Evolutionary conservation across 192 early-diverging fungal genomes (phyloP), one percentile per base, ranked within the genome.

Genomic region (Kickxella alabastrina): DNA sequence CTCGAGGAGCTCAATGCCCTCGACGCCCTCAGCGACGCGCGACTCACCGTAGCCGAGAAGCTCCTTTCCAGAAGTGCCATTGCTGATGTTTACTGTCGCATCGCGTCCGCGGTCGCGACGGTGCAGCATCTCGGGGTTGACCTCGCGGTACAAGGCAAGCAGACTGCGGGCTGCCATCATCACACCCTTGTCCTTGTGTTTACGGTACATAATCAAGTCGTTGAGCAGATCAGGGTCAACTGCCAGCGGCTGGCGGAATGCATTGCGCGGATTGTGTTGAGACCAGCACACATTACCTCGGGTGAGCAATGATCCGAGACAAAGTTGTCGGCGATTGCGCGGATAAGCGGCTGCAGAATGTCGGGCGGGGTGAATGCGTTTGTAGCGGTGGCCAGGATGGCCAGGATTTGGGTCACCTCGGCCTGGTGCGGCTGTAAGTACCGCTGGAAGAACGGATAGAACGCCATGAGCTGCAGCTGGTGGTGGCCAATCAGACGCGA

Each of bases 361-460:
- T 99, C 97, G 4, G 97, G 97, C 21, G 97, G 97, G 5, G 95
- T 83, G 14, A 99, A 79, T 10, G 92, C 82, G 67, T 99, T 95
- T 1, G 86, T 81, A n/a, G 87, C 84, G 59, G 96, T 95, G 22
- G 97, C 95, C 25, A 85, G 69, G 45, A 86, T 85, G 19, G 93
- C 94, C 22, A 99, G 77, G 17, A 99, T 86, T 68, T 83, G 81
- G 6, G 93, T 95, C 4, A 99, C 95, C 51, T 99, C 90, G 47
- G 82, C 70, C 65, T 99, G 95, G 67, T 90, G 87, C 9, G 97
- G 95, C 57, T 96, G 89, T n/a, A 99, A 76, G 64, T 93, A 98
- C 38, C 89, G 84, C 68, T 91, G 85, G 22, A 99, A 64, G 75
- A 89, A 92, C 26, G 93, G 84, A 78, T 98, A 97, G 54, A 98